phyloP scores from a whole-genome alignment of 73 alveolate species.

The Paramecium primaurelia region DNA sequence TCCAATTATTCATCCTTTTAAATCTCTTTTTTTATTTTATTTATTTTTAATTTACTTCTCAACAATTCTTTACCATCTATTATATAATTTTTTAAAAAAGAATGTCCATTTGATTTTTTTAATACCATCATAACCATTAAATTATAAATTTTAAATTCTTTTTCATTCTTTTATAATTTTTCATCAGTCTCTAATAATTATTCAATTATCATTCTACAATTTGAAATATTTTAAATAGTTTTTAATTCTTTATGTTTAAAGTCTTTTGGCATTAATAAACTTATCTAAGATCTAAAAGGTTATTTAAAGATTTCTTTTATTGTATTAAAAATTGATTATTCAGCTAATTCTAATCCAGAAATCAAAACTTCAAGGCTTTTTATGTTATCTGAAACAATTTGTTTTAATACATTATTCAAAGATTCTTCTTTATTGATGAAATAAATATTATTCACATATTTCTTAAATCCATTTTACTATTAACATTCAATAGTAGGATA shows the following conservation, averaged over 20 bases:
- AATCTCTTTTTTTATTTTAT: background rate
- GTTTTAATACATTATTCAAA: background rate
- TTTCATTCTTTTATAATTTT: background rate
- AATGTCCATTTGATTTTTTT: constrained; percentile 6
- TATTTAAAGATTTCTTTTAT: background rate
- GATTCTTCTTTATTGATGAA: background rate
- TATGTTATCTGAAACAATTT: background rate
- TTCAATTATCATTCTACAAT: background rate
- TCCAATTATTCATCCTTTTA: background rate
- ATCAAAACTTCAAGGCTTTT: background rate
- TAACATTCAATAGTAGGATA: background rate
- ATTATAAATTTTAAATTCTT: background rate
- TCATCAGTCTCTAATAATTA: background rate
- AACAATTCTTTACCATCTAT: background rate
- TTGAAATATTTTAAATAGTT: background rate
- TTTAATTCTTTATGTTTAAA: background rate
- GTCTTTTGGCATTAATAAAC: background rate
- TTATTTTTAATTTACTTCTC: background rate
- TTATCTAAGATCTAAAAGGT: background rate
- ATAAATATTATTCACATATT: background rate
- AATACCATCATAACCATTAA: background rate
- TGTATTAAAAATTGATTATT: background rate
- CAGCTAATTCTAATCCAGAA: background rate
- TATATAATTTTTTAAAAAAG: background rate
- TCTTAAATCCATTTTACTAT: background rate